Evolutionary conservation across 768 basidiomycete species (phyloP).

Genomic region (Rhizopogon vulgaris): DNA sequence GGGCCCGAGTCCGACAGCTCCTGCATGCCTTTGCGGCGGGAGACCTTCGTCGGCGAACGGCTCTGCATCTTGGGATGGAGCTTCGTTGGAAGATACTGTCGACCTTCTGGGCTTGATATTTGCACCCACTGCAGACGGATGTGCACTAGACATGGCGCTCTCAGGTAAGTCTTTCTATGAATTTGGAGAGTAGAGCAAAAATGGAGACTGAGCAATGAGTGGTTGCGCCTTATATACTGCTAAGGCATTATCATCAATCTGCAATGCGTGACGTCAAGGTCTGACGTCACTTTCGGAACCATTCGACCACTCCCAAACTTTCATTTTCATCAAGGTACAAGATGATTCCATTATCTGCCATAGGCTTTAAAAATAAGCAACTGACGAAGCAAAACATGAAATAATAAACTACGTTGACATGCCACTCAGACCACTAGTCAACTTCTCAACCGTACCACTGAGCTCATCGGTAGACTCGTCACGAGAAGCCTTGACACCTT

Average conservation of each 20-base stretch:
- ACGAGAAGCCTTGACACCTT: neutral
- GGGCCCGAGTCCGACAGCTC: constrained; percentile 35
- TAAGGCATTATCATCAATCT: neutral
- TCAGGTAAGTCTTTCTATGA: neutral
- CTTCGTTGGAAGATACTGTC: neutral
- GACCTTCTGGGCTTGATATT: constrained; percentile 3
- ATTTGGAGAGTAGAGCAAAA: neutral
- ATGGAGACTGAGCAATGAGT: neutral
- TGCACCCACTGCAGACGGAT: constrained; percentile 11
- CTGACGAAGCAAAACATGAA: neutral
- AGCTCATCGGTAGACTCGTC: neutral
- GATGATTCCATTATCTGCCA: neutral
- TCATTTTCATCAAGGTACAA: neutral
- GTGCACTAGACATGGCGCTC: constrained; percentile 11
- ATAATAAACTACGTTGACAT: neutral
- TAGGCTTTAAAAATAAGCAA: neutral
- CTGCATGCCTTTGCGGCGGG: constrained; percentile 37
- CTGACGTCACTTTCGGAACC: neutral
- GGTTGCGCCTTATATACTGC: neutral
- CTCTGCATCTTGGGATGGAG: neutral
- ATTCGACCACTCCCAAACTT: too few relatives aligned
- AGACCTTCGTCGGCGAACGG: constrained; percentile 13
- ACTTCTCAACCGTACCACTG: too few relatives aligned
- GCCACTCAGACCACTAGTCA: too few relatives aligned
- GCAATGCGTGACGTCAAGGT: neutral